Percentiles rank a stretch among this genome's conserved stretches.
phyloP scores from a whole-genome alignment of 73 alveolate species.

The Paramecium pentaurelia region DNA sequence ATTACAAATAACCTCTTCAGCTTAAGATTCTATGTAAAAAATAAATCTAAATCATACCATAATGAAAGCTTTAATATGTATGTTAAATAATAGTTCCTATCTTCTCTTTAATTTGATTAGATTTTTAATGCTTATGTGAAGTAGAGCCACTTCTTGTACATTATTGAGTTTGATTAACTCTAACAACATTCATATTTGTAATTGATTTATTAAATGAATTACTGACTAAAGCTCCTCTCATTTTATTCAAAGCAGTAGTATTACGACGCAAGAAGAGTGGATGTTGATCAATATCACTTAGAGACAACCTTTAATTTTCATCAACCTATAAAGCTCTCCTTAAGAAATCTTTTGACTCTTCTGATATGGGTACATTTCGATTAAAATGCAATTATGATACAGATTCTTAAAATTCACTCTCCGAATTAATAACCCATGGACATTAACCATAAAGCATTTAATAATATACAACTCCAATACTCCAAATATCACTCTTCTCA shows the following conservation, averaged over 20 bases:
- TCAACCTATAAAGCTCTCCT: conserved; percentile 3
- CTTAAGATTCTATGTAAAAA: background rate
- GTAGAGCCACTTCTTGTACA: conserved; percentile 30
- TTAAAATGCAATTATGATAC: conserved; percentile 1
- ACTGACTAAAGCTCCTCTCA: background rate
- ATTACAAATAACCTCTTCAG: background rate
- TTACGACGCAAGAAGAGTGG: conserved; percentile 2
- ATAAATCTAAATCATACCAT: background rate
- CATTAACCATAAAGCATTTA: conserved; percentile 40
- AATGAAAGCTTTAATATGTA: conserved; percentile 4
- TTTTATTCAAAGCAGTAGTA: background rate
- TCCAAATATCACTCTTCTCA: conserved; percentile 26
- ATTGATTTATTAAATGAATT: conserved; percentile 33
- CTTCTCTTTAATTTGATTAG: background rate
- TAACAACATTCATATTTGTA: background rate
- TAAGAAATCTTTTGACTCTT: conserved; percentile 24
- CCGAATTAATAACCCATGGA: conserved; percentile 27
- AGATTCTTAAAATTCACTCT: conserved; percentile 28
- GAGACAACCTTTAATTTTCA: background rate
- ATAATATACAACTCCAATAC: conserved; percentile 22
- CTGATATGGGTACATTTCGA: conserved; percentile 7
- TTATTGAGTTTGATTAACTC: background rate
- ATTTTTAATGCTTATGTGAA: conserved; percentile 24
- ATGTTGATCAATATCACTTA: background rate
- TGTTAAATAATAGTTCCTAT: background rate